These are phyloP conservation scores for Podospora pseudopauciseta DNA, from an alignment of 495 filamentous ascomycete species.

Conservation along the genomic window DNA sequence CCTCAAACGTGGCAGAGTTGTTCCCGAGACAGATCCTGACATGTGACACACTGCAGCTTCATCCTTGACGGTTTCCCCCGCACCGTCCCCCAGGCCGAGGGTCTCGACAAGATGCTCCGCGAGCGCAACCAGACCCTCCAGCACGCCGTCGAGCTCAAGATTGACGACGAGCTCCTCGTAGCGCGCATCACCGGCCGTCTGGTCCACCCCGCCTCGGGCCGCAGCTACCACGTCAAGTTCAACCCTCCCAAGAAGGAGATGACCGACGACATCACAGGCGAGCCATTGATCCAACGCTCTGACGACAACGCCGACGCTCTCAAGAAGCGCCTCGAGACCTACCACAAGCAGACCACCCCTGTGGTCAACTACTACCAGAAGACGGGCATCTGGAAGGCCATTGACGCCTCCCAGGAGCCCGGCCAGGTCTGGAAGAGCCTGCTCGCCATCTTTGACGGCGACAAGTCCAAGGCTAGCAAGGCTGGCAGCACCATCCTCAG, in stretches of 20 bases:
- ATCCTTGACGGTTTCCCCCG: conserved; percentile 98
- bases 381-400: conserved; percentile 91
- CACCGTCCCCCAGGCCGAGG: conserved; percentile 90
- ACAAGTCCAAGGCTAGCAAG: conserved; percentile 50
- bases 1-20: neutral
- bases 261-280: conserved; percentile 95
- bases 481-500: conserved; percentile 44
- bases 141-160: conserved; percentile 94
- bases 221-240: conserved; percentile 96
- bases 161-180: conserved; percentile 90
- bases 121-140: conserved; percentile 72
- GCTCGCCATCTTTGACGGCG: conserved; percentile 67
- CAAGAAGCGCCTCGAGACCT: conserved; percentile 89
- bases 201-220: conserved; percentile 90
- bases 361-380: conserved; percentile 95
- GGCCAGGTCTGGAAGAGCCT: conserved; percentile 93
- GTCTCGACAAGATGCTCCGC: conserved; percentile 86
- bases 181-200: conserved; percentile 94
- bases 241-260: conserved; percentile 93
- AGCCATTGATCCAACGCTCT: conserved; percentile 91
- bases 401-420: conserved; percentile 96
- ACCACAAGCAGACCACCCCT: conserved; percentile 89
- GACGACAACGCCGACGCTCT: conserved; percentile 98
- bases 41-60: conserved; percentile 58
- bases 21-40: conserved; percentile 6